Percentiles rank a stretch among this genome's conserved stretches.
phyloP scores from a whole-genome alignment of 306 rosid species.

The Cucurbita moschata region DNA sequence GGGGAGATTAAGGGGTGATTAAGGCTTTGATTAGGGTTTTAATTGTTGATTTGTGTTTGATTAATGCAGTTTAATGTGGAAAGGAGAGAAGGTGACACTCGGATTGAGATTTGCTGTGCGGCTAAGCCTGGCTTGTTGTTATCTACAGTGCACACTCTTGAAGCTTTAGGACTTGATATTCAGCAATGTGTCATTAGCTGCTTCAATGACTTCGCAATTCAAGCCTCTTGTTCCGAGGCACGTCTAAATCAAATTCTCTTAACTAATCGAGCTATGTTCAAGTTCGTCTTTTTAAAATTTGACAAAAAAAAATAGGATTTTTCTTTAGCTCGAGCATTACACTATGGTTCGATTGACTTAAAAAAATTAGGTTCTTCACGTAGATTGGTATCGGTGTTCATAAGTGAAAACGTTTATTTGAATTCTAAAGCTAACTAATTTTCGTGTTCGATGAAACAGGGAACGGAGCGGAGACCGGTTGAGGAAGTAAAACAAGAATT shows the following conservation, averaged over 20 bases:
- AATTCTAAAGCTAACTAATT: too few species aligned
- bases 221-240: constrained; percentile 66
- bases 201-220: constrained; percentile 56
- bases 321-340: too few species aligned
- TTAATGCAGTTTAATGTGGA: constrained; percentile 46
- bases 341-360: too few species aligned
- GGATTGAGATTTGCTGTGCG: constrained; percentile 46
- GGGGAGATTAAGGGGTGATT: neutral
- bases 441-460: constrained; percentile 13
- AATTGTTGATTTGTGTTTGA: neutral
- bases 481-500: constrained; percentile 57
- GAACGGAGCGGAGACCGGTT: constrained; percentile 12
- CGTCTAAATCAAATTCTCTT: neutral
- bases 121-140: constrained; percentile 46
- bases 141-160: constrained; percentile 41
- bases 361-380: too few species aligned
- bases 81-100: constrained; percentile 23
- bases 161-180: constrained; percentile 57
- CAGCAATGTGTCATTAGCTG: constrained; percentile 57
- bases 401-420: too few species aligned
- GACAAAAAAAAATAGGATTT: too few species aligned
- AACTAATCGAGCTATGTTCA: too few species aligned
- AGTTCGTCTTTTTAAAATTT: too few species aligned
- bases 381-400: too few species aligned
- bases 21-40: neutral